A percentile compares a stretch with the other conserved stretches of the same genome.
phyloP scores from a whole-genome alignment of 768 basidiomycete genomes.

The Lepiota subincarnata region DNA sequence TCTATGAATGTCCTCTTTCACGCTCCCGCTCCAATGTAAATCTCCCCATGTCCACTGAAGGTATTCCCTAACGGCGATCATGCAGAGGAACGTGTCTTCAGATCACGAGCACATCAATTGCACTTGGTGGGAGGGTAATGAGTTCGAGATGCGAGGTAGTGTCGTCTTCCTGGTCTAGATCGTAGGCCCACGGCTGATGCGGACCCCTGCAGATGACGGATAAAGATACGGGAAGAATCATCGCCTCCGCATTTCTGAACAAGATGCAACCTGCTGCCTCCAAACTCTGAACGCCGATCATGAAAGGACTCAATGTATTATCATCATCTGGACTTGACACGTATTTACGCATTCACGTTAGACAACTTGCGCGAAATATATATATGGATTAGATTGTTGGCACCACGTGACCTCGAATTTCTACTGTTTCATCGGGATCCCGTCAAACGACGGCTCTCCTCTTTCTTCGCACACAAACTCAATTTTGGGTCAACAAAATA shows the following conservation, averaged over 20 bases:
- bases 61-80: constrained; percentile 9
- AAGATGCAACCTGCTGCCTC: constrained; percentile 66
- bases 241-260: constrained; percentile 65
- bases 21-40: constrained; percentile 61
- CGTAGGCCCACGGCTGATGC: constrained; percentile 5
- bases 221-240: constrained; percentile 50
- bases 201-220: constrained; percentile 45
- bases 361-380: too few species aligned
- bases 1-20: constrained; percentile 68
- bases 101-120: constrained; percentile 61
- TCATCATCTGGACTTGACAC: neutral
- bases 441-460: neutral
- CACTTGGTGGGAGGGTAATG: constrained; percentile 68
- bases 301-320: neutral
- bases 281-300: constrained; percentile 34
- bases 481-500: neutral
- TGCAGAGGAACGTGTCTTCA: constrained; percentile 54
- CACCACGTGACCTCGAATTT: too few species aligned
- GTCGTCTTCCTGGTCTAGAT: constrained; percentile 6
- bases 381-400: neutral
- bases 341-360: neutral
- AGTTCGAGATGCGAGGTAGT: constrained; percentile 66
- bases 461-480: neutral
- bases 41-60: constrained; percentile 10
- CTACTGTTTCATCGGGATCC: neutral